phyloP scores from a whole-genome alignment of 768 basidiomycete species.

The Calvatia gigantea region DNA sequence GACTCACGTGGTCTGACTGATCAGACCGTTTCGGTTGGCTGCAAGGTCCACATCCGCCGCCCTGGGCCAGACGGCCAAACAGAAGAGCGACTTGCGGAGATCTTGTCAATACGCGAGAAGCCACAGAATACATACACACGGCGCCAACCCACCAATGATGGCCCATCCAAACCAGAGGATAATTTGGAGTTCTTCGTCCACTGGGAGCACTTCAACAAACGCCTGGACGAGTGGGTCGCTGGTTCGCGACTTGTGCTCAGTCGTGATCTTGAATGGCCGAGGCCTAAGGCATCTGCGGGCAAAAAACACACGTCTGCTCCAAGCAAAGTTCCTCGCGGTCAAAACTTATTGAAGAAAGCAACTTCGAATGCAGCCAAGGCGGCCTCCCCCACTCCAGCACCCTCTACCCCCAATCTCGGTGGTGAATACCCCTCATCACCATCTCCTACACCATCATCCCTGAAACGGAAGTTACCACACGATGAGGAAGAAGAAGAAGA shows the following conservation, averaged over 20 bases:
- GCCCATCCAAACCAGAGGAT: conserved; percentile 56
- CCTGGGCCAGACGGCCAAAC: conserved; percentile 67
- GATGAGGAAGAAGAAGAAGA: conserved; percentile 68
- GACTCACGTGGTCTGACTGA: conserved; percentile 25
- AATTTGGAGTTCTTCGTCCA: conserved; percentile 96
- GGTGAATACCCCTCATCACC: conserved; percentile 46
- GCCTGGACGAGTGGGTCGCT: conserved; percentile 95
- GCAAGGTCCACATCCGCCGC: conserved; percentile 91
- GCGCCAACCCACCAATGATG: conserved; percentile 43
- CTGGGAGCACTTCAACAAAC: conserved; percentile 99
- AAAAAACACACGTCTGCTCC: conserved; percentile 49
- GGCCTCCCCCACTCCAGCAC: conserved; percentile 56
- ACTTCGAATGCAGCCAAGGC: conserved; percentile 62
- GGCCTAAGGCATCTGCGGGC: conserved; percentile 63
- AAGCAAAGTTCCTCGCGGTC: conserved; percentile 48
- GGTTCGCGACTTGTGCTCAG: conserved; percentile 81
- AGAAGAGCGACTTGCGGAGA: conserved; percentile 94
- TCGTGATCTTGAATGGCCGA: conserved; percentile 94
- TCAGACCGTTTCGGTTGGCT: conserved; percentile 83
- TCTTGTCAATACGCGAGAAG: conserved; percentile 91
- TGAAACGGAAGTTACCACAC: conserved; percentile 67
- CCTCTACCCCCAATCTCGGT: conserved; percentile 47
- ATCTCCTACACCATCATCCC: conserved; percentile 46
- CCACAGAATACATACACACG: conserved; percentile 59
- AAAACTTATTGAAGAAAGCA: conserved; percentile 62